Evolutionary conservation across 805 yeast species (phyloP).

Genomic region (Priceomyces fermenticarens): DNA sequence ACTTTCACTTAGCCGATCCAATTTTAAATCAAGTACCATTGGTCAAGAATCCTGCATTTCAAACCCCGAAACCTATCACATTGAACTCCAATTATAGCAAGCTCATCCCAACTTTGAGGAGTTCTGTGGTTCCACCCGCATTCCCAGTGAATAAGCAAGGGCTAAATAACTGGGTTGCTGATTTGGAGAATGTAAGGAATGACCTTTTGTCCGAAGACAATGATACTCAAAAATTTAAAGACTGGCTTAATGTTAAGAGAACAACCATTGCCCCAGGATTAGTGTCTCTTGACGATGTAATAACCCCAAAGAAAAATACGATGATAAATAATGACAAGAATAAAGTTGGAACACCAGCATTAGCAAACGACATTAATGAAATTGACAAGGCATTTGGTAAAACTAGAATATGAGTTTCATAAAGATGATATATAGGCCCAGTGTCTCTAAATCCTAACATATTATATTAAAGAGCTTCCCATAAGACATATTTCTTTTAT

Average conservation of each 20-base stretch:
- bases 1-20: slow-evolving; percentile 38
- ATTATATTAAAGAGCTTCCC: too few species aligned
- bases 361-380: slow-evolving; percentile 15
- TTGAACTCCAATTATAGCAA: slow-evolving; percentile 47
- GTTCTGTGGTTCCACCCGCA: slow-evolving; percentile 36
- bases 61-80: slow-evolving; percentile 55
- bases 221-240: slow-evolving; percentile 14
- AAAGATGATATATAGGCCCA: background rate
- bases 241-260: slow-evolving; percentile 32
- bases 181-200: slow-evolving; percentile 15
- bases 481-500: too few species aligned
- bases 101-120: slow-evolving; percentile 31
- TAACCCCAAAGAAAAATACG: slow-evolving; percentile 22
- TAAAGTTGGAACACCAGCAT: background rate
- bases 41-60: slow-evolving; percentile 48
- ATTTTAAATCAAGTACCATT: slow-evolving; percentile 53
- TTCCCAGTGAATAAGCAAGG: slow-evolving; percentile 23
- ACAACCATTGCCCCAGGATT: slow-evolving; percentile 41
- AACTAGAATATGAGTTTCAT: slow-evolving; percentile 8
- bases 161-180: slow-evolving; percentile 24
- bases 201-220: slow-evolving; percentile 9
- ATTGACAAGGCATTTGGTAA: slow-evolving; percentile 27
- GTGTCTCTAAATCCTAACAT: too few species aligned
- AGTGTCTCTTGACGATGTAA: slow-evolving; percentile 26
- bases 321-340: background rate